Evolutionary conservation across 2,329 filamentous ascomycete species (phyloP), one percentile per base, ranked within the genome.

Genomic region (Penicillium sp.): DNA sequence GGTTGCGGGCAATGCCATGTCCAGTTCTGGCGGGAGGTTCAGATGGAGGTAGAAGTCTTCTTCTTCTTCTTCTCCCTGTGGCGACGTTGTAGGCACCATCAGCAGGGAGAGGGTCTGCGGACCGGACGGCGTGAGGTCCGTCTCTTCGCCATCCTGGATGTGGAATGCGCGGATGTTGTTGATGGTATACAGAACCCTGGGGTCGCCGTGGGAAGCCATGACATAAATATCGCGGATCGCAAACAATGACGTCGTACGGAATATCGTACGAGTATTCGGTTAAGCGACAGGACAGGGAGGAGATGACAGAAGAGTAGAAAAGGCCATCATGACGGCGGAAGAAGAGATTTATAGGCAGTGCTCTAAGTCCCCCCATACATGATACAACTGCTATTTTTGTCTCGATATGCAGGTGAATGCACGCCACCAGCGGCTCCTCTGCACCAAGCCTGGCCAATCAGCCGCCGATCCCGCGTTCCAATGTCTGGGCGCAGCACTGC

Each of bases 21-120:
- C 93, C 65, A 99, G 85, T 79, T 97, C 93, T 20, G 93, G 93
- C 14, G 93, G 92, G 9, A 97, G 85, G 67, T 97, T 91, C 23
- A 99, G 84, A 73, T 97, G 93, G 5, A 99, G 85, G 72, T 97
- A 97, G 77, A 97, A 97, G 78, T 97, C 94, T 70, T 97, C 89
- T 68, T 92, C 88, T 3, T 35, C 30, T 5, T 82, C 70, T 61
- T 80, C 78, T 48, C 81, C 74, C 60, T 80, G 89, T 23, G 87
- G 83, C 28, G 90, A 90, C 16, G 88, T 88, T 3, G 93, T 97
- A 6, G 93, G 93, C 18, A 97, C 93, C 93, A 97, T 97, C 66
- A 97, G 77, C 56, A 97, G 81, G 21, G 93, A 96, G 54, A 99
- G 81, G 0, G 92, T 97, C 77, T 97, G 91, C 18, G 91, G 88